Evolutionary conservation across 2,329 filamentous ascomycete species (phyloP).

Genomic region (Tolypocladium amazonense): DNA sequence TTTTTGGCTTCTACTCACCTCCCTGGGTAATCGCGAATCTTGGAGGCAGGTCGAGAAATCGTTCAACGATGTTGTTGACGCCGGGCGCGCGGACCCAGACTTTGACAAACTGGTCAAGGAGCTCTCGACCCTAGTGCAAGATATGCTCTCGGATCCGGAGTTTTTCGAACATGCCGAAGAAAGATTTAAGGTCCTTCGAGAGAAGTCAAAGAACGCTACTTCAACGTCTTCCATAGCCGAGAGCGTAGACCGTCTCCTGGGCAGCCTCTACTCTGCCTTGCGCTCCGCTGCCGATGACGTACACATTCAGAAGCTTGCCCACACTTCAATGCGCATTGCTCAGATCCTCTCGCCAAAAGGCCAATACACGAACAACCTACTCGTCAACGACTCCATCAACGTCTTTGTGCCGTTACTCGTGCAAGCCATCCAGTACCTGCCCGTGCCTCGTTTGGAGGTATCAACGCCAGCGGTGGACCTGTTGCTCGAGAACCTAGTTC

Average conservation of each 20-base stretch:
- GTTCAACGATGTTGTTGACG: constrained; percentile 60
- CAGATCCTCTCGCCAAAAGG: constrained; percentile 58
- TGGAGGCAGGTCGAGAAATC: constrained; percentile 67
- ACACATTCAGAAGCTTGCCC: constrained; percentile 58
- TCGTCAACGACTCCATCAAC: constrained; percentile 66
- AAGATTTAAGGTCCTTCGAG: constrained; percentile 38
- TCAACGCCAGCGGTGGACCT: constrained; percentile 76
- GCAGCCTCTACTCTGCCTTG: constrained; percentile 57
- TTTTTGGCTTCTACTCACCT: constrained; percentile 70
- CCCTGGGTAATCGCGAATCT: constrained; percentile 61
- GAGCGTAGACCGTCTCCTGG: constrained; percentile 63
- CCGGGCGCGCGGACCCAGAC: constrained; percentile 67
- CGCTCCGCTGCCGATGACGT: constrained; percentile 59
- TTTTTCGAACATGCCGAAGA: constrained; percentile 69
- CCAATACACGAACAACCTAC: constrained; percentile 54
- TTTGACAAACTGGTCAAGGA: constrained; percentile 71
- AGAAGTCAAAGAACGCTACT: constrained; percentile 51
- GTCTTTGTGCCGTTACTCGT: constrained; percentile 73
- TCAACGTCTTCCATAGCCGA: constrained; percentile 57
- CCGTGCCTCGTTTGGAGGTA: constrained; percentile 83
- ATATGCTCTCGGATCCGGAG: constrained; percentile 72
- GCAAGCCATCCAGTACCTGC: constrained; percentile 72
- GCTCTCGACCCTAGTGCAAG: constrained; percentile 63
- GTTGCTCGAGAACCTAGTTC: constrained; percentile 78
- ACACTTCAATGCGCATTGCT: constrained; percentile 57